phyloP scores from a whole-genome alignment of 176 grass and related monocot species.

The Triticum monococcum region DNA sequence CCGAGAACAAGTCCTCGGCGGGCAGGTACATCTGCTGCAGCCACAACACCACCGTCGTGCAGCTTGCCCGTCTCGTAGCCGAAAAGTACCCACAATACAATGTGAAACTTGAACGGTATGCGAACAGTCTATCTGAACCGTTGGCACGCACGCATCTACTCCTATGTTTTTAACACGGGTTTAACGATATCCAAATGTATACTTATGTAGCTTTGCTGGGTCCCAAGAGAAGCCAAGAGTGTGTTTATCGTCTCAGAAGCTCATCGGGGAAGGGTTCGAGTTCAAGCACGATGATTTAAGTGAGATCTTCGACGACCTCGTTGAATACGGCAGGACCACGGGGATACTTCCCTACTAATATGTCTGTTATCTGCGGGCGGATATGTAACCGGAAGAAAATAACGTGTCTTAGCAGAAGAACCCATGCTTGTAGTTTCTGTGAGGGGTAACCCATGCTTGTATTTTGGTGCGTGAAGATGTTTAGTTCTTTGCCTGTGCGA shows the following conservation, averaged over 20 bases:
- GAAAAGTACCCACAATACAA: slow-evolving; percentile 24
- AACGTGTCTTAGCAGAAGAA: no score
- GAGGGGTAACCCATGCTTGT: no score
- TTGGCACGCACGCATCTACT: no score
- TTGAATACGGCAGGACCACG: slow-evolving; percentile 21
- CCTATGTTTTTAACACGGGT: no score
- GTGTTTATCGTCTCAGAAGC: slow-evolving; percentile 26
- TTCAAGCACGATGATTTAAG: slow-evolving; percentile 12
- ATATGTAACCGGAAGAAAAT: neutral
- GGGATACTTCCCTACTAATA: neutral
- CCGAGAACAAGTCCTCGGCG: slow-evolving; percentile 10
- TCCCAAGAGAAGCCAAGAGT: neutral
- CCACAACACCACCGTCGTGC: neutral
- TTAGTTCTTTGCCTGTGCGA: no score
- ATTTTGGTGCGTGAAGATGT: no score
- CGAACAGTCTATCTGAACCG: neutral
- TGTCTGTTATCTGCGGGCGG: no score
- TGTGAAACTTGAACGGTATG: neutral
- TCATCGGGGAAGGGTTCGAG: slow-evolving; percentile 25
- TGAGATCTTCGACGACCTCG: slow-evolving; percentile 15
- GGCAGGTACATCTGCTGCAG: slow-evolving; percentile 48
- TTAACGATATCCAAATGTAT: neutral
- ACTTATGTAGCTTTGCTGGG: neutral
- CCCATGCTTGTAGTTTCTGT: no score
- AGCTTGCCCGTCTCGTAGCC: slow-evolving; percentile 6